A percentile compares a stretch with the other conserved stretches of the same genome.
phyloP scores from a whole-genome alignment of 176 grass and related monocot genomes.

The Guadua angustifolia region DNA sequence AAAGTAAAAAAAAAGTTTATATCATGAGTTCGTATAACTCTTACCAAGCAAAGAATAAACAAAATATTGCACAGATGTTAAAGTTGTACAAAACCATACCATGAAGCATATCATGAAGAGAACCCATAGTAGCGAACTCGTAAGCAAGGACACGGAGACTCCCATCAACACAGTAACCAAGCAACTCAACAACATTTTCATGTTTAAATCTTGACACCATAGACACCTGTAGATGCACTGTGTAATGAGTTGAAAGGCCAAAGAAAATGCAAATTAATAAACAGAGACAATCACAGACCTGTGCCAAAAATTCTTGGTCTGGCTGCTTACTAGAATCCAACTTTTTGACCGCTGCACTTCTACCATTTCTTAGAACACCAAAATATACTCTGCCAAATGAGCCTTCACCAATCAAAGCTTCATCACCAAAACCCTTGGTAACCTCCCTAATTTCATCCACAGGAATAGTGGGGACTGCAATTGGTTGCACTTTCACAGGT shows the following conservation, averaged over 20 bases:
- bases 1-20: background rate
- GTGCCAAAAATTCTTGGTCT: conserved; percentile 80
- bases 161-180: conserved; percentile 80
- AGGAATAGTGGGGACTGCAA: conserved; percentile 67
- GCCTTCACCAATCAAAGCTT: conserved; percentile 83
- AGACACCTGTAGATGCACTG: conserved; percentile 54
- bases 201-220: conserved; percentile 81
- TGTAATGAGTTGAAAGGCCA: conserved; percentile 17
- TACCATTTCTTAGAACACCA: conserved; percentile 76
- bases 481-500: conserved; percentile 74
- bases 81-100: conserved; percentile 55
- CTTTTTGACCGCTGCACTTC: conserved; percentile 68
- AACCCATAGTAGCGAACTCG: conserved; percentile 83
- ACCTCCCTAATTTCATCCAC: conserved; percentile 82
- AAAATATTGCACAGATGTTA: background rate
- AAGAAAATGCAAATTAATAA: background rate
- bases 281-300: conserved; percentile 54
- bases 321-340: conserved; percentile 88
- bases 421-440: conserved; percentile 79
- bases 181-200: conserved; percentile 83
- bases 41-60: conserved; percentile 25
- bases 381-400: conserved; percentile 87
- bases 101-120: conserved; percentile 89
- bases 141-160: conserved; percentile 67
- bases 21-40: background rate